Evolutionary conservation across 148 eudicot genomes (phyloP).

Genomic region (Bassia scoparia): DNA sequence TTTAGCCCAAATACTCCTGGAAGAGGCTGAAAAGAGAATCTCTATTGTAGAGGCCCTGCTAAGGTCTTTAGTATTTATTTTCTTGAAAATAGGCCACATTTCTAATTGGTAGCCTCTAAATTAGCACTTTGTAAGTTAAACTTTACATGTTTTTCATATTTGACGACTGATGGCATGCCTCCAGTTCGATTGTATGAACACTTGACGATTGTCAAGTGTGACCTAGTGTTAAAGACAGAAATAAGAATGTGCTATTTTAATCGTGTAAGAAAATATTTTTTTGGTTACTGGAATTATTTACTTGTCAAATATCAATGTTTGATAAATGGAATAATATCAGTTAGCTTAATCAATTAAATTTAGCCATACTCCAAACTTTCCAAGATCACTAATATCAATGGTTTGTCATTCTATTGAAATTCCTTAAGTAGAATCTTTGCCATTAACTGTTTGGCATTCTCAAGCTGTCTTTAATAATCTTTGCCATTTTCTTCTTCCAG

Average conservation of each 20-base stretch:
- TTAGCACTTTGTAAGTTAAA: too few relatives aligned
- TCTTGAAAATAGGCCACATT: neutral
- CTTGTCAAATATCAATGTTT: neutral
- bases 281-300: neutral
- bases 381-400: neutral
- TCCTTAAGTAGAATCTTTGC: too few relatives aligned
- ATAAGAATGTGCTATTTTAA: too few relatives aligned
- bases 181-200: too few relatives aligned
- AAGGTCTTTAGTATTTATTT: neutral
- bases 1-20: neutral
- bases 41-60: neutral
- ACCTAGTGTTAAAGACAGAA: neutral
- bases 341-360: neutral
- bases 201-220: neutral
- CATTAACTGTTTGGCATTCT: neutral
- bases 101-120: too few relatives aligned
- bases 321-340: neutral
- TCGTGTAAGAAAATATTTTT: neutral
- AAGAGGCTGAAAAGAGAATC: neutral
- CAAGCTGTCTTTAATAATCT: neutral
- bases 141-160: too few relatives aligned
- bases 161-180: too few relatives aligned
- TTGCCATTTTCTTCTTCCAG: constrained; percentile 39
- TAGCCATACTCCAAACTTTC: neutral
- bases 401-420: neutral